A percentile compares a stretch with the other conserved stretches of the same genome.
Conservation (phyloP, 140 eudicot genomes). For the Bidens hawaiensis region DNA sequence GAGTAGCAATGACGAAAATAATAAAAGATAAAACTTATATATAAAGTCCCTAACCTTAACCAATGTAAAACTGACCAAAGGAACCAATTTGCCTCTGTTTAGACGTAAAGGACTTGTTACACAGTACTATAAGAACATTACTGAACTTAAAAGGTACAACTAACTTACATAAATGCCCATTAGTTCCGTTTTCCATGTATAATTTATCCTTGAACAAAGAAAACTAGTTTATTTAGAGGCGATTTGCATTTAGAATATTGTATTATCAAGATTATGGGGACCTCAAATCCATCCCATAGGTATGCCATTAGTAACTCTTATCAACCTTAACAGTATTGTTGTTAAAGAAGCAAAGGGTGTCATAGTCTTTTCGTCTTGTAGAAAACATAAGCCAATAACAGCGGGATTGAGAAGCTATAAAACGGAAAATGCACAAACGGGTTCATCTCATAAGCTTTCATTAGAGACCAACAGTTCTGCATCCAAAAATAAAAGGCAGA, state of each 20-base stretch:
- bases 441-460: constrained; percentile 80
- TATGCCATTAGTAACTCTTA: too few relatives aligned
- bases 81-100: background rate
- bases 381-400: constrained; percentile 53
- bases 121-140: background rate
- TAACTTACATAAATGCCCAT: background rate
- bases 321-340: background rate
- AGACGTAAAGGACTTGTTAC: background rate
- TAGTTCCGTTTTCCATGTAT: background rate
- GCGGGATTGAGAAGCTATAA: constrained; percentile 53
- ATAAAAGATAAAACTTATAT: background rate
- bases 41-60: background rate
- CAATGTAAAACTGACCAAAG: background rate
- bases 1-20: too few relatives aligned
- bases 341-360: background rate
- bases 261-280: background rate
- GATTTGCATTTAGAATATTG: background rate
- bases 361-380: constrained; percentile 45
- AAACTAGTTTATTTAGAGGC: background rate
- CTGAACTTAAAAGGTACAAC: background rate
- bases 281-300: background rate
- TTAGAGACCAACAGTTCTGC: constrained; percentile 70
- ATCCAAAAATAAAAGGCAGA: constrained; percentile 13
- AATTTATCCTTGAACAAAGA: background rate
- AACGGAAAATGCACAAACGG: constrained; percentile 73